A percentile compares a stretch with the other conserved stretches of the same genome.
Evolutionary conservation across 164 flowering plant genomes (phyloP).

Genomic region (Vitis riparia): DNA sequence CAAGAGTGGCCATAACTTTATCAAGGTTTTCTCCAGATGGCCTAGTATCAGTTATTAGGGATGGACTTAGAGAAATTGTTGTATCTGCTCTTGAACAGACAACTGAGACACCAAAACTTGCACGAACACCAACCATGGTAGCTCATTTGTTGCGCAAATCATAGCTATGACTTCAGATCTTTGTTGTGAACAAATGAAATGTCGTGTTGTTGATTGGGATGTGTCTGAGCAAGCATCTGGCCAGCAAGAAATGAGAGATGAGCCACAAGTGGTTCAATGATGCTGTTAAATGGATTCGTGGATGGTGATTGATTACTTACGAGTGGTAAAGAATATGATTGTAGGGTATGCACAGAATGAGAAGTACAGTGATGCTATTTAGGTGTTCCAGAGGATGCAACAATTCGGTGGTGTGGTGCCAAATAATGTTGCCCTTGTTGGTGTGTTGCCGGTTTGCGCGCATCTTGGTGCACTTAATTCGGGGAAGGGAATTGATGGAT

Average conservation of each 20-base stretch:
- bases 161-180: constrained; percentile 92
- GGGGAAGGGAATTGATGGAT: too few species aligned
- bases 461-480: too few species aligned
- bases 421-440: too few species aligned
- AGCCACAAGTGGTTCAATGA: constrained; percentile 71
- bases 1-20: constrained; percentile 92
- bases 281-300: too few species aligned
- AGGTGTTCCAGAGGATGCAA: too few species aligned
- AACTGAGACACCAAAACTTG: constrained; percentile 97
- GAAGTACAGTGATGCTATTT: too few species aligned
- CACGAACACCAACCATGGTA: constrained; percentile 99
- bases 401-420: too few species aligned
- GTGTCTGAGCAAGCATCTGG: constrained; percentile 93
- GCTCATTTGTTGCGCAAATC: constrained; percentile 86
- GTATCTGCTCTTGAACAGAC: constrained; percentile 84
- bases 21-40: constrained; percentile 99
- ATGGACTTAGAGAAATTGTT: constrained; percentile 99
- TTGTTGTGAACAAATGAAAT: constrained; percentile 91
- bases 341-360: too few species aligned
- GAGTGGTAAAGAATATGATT: too few species aligned
- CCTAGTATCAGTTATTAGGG: constrained; percentile 79
- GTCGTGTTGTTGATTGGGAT: constrained; percentile 96
- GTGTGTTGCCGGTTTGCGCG: too few species aligned
- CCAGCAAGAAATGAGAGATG: constrained; percentile 97
- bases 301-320: too few species aligned